phyloP scores from a whole-genome alignment of 2,329 filamentous ascomycete species.

The Fusarium sp. region DNA sequence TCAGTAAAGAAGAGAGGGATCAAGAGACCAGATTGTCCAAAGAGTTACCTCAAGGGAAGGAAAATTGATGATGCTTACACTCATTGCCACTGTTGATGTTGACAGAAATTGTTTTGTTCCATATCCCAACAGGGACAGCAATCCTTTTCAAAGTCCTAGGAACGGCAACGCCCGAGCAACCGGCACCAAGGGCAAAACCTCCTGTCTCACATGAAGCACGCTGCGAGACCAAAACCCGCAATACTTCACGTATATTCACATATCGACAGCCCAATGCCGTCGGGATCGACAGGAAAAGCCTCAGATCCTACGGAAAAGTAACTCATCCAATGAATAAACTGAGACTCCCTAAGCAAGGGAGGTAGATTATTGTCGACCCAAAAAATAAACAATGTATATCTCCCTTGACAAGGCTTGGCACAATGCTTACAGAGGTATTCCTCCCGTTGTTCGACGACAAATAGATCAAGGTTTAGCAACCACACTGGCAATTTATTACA shows the following conservation, averaged over 20 bases:
- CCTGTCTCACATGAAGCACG: slow-evolving; percentile 26
- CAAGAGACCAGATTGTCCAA: neutral
- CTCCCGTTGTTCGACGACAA: slow-evolving; percentile 2
- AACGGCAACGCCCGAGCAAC: slow-evolving; percentile 25
- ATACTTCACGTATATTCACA: slow-evolving; percentile 9
- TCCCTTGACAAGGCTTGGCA: slow-evolving; percentile 35
- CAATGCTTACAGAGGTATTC: neutral
- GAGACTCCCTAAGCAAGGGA: slow-evolving; percentile 30
- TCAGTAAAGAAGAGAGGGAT: neutral
- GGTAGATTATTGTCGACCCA: neutral
- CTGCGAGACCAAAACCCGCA: neutral
- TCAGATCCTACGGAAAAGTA: neutral
- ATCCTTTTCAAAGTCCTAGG: slow-evolving; percentile 16
- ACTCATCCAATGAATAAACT: neutral
- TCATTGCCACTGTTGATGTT: slow-evolving; percentile 11
- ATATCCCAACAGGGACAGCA: slow-evolving; percentile 18
- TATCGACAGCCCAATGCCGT: neutral
- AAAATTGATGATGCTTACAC: slow-evolving; percentile 21
- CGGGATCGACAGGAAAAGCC: neutral
- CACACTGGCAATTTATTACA: slow-evolving; percentile 22
- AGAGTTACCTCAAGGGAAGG: neutral
- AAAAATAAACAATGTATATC: slow-evolving; percentile 9
- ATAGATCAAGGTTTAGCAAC: slow-evolving; percentile 10
- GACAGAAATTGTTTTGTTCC: slow-evolving; percentile 30
- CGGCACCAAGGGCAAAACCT: slow-evolving; percentile 2